Base-by-base conservation (phyloP, 805 yeast species). In the Pichia cabralensis region DNA sequence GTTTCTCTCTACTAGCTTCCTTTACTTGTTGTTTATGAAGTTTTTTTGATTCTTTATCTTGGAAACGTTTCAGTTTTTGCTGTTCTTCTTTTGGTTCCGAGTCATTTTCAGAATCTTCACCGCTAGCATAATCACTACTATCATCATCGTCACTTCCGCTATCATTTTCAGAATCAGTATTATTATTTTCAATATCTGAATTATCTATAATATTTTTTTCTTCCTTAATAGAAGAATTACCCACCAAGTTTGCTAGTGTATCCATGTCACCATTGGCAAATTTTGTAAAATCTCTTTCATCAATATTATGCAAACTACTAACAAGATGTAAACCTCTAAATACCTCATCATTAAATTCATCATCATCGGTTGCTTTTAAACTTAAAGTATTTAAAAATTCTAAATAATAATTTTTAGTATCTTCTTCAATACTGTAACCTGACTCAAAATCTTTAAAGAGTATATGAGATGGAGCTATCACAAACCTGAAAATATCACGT, bases 221-320 rank as follows among this genome's bases (percentile, higher is more conserved):
- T 11, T 48, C 55, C 11, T 45, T 14, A 3, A 48, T 42, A 1
- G 46, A 45, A 10, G 35, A 61, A 17, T 61, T 61, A n/a, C 66
- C 71, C 24, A 74, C 74, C 31, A 81, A 57, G 34, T 76, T 77
- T 37, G 72, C 78, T 42, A 92, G 63, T 2, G 89, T 77, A 43
- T 78, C 85, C 26, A 84, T 80, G 45, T 83, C 76, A 19, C 96
- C 96, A 40, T 76, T 74, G 1, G 76, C 64, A 45, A 82, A 81
- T 48, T 80, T 78, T 31, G 74, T 77, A 46, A 82, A 84, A 54
- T 92, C 98, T 40, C 95, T 68, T 50, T 92, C 98, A 52, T 92
- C 83, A 54, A 88, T 52, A 62, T 89, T 74, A 60, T 85, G 76
- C 61, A 92, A 59, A 37, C 92, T 76, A 49, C 88, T 67, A 22